Evolutionary conservation across 1,284 basidiomycete species (phyloP), one percentile per base, ranked within the genome.

Genomic region (Polyporus tsugae): DNA sequence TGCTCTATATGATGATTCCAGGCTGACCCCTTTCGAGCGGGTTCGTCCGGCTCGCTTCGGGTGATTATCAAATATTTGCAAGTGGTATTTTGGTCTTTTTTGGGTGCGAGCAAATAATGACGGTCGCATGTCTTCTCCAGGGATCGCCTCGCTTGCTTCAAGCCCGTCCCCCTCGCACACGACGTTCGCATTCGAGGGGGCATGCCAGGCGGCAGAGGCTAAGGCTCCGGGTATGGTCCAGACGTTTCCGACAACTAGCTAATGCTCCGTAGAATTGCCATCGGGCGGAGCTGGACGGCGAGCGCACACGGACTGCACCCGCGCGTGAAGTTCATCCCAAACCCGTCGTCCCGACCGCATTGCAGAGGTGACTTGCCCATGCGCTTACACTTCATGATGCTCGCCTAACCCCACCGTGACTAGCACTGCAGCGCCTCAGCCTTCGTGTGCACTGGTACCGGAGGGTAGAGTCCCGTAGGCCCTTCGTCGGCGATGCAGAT

Each of bases 21-120:
- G 38, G 35, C 10, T 33, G 38, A 38, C 35, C 55, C 35, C 53
- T 35, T 9, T 58, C 17, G 35, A 29, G 15, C 55, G 55, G 35
- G 17, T 38, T 58, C 52, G 52, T 29, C 29, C 52, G 52, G 35
- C 25, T 29, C 17, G 52, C 13, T 15, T 55, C 52, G 52, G 52
- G 52, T 15, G 29, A 55, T 55, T 55, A 38, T 58, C 55, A 58
- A 58, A 58, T 58, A 7, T n/a, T 10, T 33, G 55, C 35, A 38
- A 13, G 35, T 35, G 15, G 5, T 55, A 17, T 33, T n/a, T 35
- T 2, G 25, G 19, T 35, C 6, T 55, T 35, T 57, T 19, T 38
- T 33, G 35, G 33, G 15, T 15, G 52, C 7, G 29, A 35, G 13
- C 6, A 11, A 17, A 33, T 55, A 55, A 55, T 33, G 6, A 35